These are phyloP conservation scores for Fusarium nygamai DNA, from an alignment of 2,329 filamentous ascomycete species.

Conservation along the genomic window DNA sequence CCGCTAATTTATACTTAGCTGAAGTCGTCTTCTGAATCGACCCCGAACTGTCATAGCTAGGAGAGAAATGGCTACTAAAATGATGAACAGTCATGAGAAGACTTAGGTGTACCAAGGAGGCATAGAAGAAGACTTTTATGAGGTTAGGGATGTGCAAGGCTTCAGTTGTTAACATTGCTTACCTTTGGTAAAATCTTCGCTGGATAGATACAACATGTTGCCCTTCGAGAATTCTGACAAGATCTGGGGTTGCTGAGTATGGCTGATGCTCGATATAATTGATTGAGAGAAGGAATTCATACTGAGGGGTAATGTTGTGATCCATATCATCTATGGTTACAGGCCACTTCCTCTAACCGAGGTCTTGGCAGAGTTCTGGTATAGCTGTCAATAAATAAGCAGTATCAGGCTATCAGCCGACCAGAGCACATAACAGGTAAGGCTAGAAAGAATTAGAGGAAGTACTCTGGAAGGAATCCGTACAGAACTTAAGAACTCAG, in stretches of 20 bases:
- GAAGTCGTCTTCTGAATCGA: too few relatives aligned
- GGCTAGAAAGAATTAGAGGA: background rate
- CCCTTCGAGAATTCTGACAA: fast-evolving
- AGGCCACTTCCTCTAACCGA: too few relatives aligned
- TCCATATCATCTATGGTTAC: too few relatives aligned
- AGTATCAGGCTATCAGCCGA: too few relatives aligned
- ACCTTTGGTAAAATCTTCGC: background rate
- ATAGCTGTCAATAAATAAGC: too few relatives aligned
- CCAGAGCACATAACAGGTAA: background rate
- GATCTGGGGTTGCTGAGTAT: background rate
- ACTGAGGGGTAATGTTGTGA: too few relatives aligned
- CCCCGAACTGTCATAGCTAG: background rate
- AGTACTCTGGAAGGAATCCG: too few relatives aligned
- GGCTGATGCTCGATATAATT: background rate
- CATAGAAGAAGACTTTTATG: background rate
- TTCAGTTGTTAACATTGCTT: background rate
- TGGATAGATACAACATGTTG: background rate
- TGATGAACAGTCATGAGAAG: background rate
- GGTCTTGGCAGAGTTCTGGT: too few relatives aligned
- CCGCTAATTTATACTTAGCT: background rate
- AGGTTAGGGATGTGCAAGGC: background rate
- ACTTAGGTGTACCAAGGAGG: background rate
- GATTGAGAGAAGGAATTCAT: background rate
- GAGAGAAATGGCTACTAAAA: background rate
- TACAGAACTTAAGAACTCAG: too few relatives aligned